Evolutionary conservation across 257 asterid genomes (phyloP).

Genomic region (Gentiana dahurica): DNA sequence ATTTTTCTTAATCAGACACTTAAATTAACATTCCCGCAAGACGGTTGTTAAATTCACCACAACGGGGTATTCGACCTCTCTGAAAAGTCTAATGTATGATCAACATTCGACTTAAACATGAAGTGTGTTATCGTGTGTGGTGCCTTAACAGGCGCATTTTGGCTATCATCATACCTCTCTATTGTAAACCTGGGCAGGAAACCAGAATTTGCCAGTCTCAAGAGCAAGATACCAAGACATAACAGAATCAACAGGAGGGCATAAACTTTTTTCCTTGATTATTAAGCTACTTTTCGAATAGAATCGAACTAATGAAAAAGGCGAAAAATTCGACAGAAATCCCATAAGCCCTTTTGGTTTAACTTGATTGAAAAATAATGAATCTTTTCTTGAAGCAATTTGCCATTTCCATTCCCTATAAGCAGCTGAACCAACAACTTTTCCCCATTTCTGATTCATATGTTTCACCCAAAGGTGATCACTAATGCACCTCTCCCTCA

Average conservation of each 20-base stretch:
- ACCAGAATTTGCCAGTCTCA: slow-evolving; percentile 70
- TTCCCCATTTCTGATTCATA: slow-evolving; percentile 59
- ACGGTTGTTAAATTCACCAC: no score
- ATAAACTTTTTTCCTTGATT: slow-evolving; percentile 18
- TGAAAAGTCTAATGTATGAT: no score
- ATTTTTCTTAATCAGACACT: no score
- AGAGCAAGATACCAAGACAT: slow-evolving; percentile 74
- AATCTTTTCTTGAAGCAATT: slow-evolving; percentile 37
- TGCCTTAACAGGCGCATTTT: not conserved
- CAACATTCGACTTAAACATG: no score
- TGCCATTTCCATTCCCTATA: slow-evolving; percentile 44
- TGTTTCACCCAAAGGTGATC: slow-evolving; percentile 67
- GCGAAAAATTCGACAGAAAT: slow-evolving; percentile 39
- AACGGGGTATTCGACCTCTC: no score
- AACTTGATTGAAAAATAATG: slow-evolving; percentile 34
- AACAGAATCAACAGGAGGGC: slow-evolving; percentile 47
- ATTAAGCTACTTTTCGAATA: slow-evolving; percentile 13
- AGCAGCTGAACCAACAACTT: slow-evolving; percentile 45
- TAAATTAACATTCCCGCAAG: no score
- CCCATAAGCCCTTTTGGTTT: slow-evolving; percentile 29
- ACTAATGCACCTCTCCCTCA: slow-evolving; percentile 50
- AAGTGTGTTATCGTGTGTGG: no score
- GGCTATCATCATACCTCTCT: slow-evolving; percentile 48
- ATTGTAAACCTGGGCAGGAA: slow-evolving; percentile 88
- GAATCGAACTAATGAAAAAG: slow-evolving; percentile 35